These are phyloP conservation scores for Pythium myriotylum DNA, from an alignment of 352 stramenopile species.

Conservation along the genomic window DNA sequence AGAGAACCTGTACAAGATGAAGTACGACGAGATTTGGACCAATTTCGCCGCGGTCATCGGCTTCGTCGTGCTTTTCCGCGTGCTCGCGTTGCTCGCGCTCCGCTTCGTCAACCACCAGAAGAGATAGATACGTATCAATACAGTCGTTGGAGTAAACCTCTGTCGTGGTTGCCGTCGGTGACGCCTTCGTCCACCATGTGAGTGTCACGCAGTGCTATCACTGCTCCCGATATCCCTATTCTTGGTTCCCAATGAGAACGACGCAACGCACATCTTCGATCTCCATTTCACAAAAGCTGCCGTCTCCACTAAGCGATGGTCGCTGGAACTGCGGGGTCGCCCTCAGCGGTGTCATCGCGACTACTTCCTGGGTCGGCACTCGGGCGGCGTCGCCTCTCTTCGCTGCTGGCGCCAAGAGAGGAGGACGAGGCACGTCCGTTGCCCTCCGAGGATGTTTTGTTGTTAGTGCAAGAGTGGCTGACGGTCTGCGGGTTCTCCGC, in stretches of 20 bases:
- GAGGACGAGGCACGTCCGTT: constrained; percentile 87
- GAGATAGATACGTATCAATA: too few relatives aligned
- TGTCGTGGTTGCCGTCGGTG: too few relatives aligned
- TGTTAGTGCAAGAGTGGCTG: constrained; percentile 60
- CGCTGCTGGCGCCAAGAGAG: too few relatives aligned
- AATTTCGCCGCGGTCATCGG: constrained; percentile 28
- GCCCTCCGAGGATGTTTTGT: constrained; percentile 32
- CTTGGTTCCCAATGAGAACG: too few relatives aligned
- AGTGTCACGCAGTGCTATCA: too few relatives aligned
- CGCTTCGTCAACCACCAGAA: constrained; percentile 43
- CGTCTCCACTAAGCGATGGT: too few relatives aligned
- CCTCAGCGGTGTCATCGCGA: neutral
- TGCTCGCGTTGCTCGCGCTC: constrained; percentile 33
- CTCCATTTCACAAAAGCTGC: too few relatives aligned
- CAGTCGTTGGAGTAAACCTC: too few relatives aligned
- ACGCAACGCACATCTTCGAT: too few relatives aligned
- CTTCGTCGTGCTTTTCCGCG: constrained; percentile 36
- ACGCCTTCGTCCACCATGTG: too few relatives aligned
- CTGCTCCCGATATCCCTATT: too few relatives aligned
- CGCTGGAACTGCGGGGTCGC: neutral
- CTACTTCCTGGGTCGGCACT: constrained; percentile 1
- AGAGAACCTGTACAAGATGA: constrained; percentile 24
- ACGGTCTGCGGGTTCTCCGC: constrained; percentile 29
- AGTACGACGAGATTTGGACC: constrained; percentile 27
- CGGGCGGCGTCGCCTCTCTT: neutral